Evolutionary conservation across 2,329 filamentous ascomycete genomes (phyloP).

Genomic region (Coleophoma eucalyptorum): DNA sequence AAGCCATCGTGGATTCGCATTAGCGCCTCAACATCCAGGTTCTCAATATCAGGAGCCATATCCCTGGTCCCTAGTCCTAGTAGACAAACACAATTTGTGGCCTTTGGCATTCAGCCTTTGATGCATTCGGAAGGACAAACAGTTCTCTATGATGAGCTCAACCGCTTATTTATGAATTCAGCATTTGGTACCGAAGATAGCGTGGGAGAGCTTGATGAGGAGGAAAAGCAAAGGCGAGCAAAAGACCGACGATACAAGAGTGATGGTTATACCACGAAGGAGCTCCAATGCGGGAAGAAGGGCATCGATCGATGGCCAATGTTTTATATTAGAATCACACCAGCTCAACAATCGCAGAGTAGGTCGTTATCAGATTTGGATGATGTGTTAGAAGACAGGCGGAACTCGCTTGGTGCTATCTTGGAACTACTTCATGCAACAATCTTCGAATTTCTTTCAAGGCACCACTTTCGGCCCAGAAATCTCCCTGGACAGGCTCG

Average conservation of each 20-base stretch:
- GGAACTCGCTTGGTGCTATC: conserved; percentile 42
- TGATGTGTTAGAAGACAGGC: conserved; percentile 41
- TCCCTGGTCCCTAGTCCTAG: conserved; percentile 67
- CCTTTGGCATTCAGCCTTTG: conserved; percentile 69
- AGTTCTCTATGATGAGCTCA: conserved; percentile 73
- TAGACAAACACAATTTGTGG: conserved; percentile 76
- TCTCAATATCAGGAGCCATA: conserved; percentile 68
- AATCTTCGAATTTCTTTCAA: conserved; percentile 70
- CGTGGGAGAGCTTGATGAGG: conserved; percentile 27
- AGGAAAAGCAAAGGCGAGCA: conserved; percentile 29
- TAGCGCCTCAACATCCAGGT: conserved; percentile 57
- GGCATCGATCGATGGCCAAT: conserved; percentile 81
- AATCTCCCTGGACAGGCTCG: too few species aligned
- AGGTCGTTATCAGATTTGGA: conserved; percentile 23
- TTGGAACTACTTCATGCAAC: conserved; percentile 64
- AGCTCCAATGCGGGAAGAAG: conserved; percentile 52
- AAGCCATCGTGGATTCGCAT: conserved; percentile 64
- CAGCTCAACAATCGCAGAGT: conserved; percentile 12
- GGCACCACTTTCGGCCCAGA: conserved; percentile 54
- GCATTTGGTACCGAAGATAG: conserved; percentile 66
- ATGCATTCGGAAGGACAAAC: conserved; percentile 51
- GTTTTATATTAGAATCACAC: conserved; percentile 72
- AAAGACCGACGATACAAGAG: conserved; percentile 38
- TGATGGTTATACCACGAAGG: conserved; percentile 44
- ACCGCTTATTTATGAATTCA: conserved; percentile 71